Base-by-base conservation (phyloP, 116 monocot genomes). In the Cymodocea nodosa region DNA sequence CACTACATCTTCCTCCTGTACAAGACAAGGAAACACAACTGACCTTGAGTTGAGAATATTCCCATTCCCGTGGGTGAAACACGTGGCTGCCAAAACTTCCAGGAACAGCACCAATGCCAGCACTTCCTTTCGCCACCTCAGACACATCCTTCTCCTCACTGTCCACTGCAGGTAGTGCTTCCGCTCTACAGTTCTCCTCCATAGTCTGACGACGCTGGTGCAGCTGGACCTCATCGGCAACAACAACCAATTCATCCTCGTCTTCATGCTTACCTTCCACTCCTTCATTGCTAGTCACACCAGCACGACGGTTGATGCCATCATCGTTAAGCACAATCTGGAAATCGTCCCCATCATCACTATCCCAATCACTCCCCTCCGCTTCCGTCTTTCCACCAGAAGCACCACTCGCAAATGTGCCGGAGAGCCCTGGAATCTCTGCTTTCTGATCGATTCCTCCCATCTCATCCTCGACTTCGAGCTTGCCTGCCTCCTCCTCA, bases 261-360 rank as follows among this genome's bases (percentile, higher is more conserved):
- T 85, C 90, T 20, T 86, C 85, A 10, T 84, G 87, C 1, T 79
- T 81, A 19, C 73, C 79, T 19, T 39, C 81, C 14, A 44, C 56
- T 56, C 51, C 68, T 3, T 18, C 58, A 50, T 68, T 74, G 68
- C 62, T 48, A 15, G 67, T 71, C 35, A 48, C 48, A 15, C 75
- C 83, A 4, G n/a, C n/a, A n/a, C 44, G 62, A 5, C 59, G 40
- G 22, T 69, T 75, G 23, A 73, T 51, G 34, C 62, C 54, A 61
- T 63, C 71, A 11, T 98, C 89, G 35, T 98, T 92, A 19, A 98
- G 69, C 23, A 98, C 92, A 39, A 98, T 98, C 75, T 82, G 75
- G 17, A 98, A 78, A 77, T 98, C 98, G 69, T 98, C 98, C 24
- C 91, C 98, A 63, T 92, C 92, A 56, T 91, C 98, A 51, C 86